Conservation (phyloP, 805 yeast species). For the Candida takata region DNA sequence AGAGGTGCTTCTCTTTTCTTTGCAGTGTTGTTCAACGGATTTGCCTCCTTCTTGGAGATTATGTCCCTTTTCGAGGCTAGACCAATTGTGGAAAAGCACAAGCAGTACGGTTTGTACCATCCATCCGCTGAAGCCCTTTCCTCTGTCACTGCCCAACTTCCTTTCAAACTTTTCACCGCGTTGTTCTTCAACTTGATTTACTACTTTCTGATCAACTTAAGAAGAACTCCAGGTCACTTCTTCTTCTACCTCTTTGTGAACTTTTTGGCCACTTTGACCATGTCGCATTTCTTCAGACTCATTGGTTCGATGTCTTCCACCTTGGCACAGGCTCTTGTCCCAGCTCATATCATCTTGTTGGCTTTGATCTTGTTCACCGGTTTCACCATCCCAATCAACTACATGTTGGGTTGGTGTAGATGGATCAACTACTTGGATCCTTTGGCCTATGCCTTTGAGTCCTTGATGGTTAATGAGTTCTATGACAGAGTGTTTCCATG, state of each 20-base stretch:
- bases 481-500: slow-evolving; percentile 39
- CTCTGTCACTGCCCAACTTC: slow-evolving; percentile 52
- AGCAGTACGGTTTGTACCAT: slow-evolving; percentile 49
- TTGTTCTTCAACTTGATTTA: slow-evolving; percentile 40
- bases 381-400: slow-evolving; percentile 48
- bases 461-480: slow-evolving; percentile 54
- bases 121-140: slow-evolving; percentile 63
- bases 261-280: slow-evolving; percentile 38
- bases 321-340: slow-evolving; percentile 50
- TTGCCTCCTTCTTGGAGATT: slow-evolving; percentile 53
- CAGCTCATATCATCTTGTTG: slow-evolving; percentile 43
- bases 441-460: slow-evolving; percentile 49
- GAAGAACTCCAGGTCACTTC: slow-evolving; percentile 47
- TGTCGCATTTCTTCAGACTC: slow-evolving; percentile 52
- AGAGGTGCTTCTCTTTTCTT: slow-evolving; percentile 65
- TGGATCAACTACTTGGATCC: slow-evolving; percentile 62
- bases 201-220: slow-evolving; percentile 49
- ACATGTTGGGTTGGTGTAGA: slow-evolving; percentile 57
- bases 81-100: slow-evolving; percentile 53
- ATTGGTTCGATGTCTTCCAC: slow-evolving; percentile 43
- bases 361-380: slow-evolving; percentile 48
- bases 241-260: slow-evolving; percentile 44
- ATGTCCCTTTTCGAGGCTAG: slow-evolving; percentile 29
- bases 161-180: slow-evolving; percentile 38
- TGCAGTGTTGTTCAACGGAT: slow-evolving; percentile 56